Conservation (phyloP, 108 stramenopile genomes). For the Skeletonema potamos region DNA sequence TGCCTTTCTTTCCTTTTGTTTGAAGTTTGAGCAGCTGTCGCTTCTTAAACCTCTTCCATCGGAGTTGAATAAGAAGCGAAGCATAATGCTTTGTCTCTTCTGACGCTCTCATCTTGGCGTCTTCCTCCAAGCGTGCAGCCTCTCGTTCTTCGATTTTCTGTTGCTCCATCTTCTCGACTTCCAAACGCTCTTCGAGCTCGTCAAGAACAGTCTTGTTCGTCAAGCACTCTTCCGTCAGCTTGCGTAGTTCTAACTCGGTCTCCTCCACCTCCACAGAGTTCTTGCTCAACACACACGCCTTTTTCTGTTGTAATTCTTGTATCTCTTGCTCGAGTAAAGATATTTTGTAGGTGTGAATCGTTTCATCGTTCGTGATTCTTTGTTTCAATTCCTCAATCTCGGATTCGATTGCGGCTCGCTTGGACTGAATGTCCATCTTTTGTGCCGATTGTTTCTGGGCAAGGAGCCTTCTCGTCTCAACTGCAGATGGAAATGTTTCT, state of each 20-base stretch:
- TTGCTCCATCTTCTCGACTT: slow-evolving; percentile 7
- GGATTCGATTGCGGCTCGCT: not conserved
- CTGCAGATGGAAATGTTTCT: slow-evolving; percentile 4
- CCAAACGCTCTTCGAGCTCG: slow-evolving; percentile 1
- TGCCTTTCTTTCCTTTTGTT: not conserved
- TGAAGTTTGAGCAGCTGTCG: slow-evolving; percentile 6
- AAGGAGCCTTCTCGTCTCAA: not conserved
- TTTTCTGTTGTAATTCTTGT: not conserved
- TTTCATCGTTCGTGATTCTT: not conserved
- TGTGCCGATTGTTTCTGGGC: not conserved
- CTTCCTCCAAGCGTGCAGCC: not conserved
- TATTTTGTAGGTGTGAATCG: slow-evolving; percentile 6
- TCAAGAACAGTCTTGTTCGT: not conserved
- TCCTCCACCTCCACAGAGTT: not conserved
- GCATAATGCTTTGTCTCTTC: slow-evolving; percentile 26
- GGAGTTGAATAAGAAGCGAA: slow-evolving; percentile 32
- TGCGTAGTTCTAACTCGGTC: not conserved
- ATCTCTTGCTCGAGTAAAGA: slow-evolving; percentile 3
- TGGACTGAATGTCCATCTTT: not conserved
- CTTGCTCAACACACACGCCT: not conserved
- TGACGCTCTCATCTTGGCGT: not conserved
- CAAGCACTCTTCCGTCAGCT: slow-evolving; percentile 6
- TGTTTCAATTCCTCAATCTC: not conserved
- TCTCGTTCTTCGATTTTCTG: not conserved
- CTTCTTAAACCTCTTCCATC: slow-evolving; percentile 30